A percentile compares a stretch with the other conserved stretches of the same genome.
phyloP scores from a whole-genome alignment of 257 asterid genomes.

The Echium plantagineum region DNA sequence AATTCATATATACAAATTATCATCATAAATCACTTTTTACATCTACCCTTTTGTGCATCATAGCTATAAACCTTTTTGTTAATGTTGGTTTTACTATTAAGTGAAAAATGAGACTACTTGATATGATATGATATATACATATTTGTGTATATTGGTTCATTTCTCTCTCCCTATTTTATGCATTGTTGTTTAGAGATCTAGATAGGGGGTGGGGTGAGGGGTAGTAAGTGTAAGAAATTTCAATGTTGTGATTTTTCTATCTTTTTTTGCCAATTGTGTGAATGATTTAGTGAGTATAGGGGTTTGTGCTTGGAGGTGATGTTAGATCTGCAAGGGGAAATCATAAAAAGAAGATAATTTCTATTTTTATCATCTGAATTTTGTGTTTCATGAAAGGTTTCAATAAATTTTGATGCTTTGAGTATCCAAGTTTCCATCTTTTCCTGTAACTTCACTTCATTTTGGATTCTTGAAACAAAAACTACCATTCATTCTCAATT shows the following conservation, averaged over 20 bases:
- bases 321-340: slow-evolving; percentile 99
- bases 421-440: slow-evolving; percentile 15
- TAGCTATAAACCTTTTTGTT: neutral
- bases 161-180: slow-evolving; percentile 8
- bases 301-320: slow-evolving; percentile 51
- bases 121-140: neutral
- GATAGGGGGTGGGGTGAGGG: neutral
- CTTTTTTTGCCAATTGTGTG: slow-evolving; percentile 62
- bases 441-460: slow-evolving; percentile 16
- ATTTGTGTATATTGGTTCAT: neutral
- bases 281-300: slow-evolving; percentile 55
- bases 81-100: slow-evolving; percentile 17
- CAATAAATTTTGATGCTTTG: slow-evolving; percentile 11
- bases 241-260: slow-evolving; percentile 6
- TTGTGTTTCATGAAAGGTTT: slow-evolving; percentile 13
- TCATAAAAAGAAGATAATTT: slow-evolving; percentile 59
- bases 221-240: slow-evolving; percentile 7
- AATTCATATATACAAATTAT: neutral
- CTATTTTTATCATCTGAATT: slow-evolving; percentile 45
- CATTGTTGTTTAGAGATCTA: slow-evolving; percentile 1
- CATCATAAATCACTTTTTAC: too few species aligned
- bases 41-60: neutral
- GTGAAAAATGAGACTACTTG: neutral
- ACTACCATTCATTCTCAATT: slow-evolving; percentile 4
- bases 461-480: slow-evolving; percentile 5